Conservation (phyloP, 768 basidiomycete species). For the Suillus ampliporus region DNA sequence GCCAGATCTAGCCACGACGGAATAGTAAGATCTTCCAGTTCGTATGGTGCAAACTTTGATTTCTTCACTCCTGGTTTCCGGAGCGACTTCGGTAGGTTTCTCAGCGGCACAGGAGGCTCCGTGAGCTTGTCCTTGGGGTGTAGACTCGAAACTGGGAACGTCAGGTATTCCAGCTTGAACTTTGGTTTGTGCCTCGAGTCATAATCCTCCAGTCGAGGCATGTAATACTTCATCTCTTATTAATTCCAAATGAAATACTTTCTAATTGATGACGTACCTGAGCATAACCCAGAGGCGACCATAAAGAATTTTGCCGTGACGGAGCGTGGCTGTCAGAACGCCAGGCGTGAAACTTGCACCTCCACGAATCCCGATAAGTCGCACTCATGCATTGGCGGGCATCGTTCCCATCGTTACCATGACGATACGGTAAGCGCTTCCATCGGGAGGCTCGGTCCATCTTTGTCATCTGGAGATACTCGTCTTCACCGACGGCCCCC, state of each 20-base stretch:
- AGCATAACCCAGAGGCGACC: conserved; percentile 82
- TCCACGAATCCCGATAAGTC: conserved; percentile 63
- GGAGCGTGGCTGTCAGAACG: conserved; percentile 69
- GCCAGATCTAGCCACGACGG: conserved; percentile 73
- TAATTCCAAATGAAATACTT: conserved; percentile 13
- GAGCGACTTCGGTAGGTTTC: conserved; percentile 58
- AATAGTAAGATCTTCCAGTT: conserved; percentile 79
- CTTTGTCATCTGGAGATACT: conserved; percentile 9
- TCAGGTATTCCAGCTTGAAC: conserved; percentile 83
- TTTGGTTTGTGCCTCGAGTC: conserved; percentile 56
- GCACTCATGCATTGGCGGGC: conserved; percentile 52
- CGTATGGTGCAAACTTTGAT: conserved; percentile 70
- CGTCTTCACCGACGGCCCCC: conserved; percentile 16
- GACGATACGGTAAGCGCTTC: conserved; percentile 45
- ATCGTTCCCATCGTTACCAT: conserved; percentile 52
- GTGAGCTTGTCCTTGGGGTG: conserved; percentile 37
- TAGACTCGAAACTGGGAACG: conserved; percentile 54
- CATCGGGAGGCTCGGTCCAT: conserved; percentile 10
- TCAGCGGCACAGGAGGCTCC: conserved; percentile 59
- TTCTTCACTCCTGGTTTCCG: conserved; percentile 46
- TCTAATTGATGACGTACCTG: conserved; percentile 59
- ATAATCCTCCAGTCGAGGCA: conserved; percentile 59
- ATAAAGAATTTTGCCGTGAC: conserved; percentile 68
- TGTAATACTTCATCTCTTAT: conserved; percentile 57
- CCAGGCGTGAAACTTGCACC: conserved; percentile 66